Conservation (phyloP, 1,139 yeast species). For the Nakaseomyces sp. region DNA sequence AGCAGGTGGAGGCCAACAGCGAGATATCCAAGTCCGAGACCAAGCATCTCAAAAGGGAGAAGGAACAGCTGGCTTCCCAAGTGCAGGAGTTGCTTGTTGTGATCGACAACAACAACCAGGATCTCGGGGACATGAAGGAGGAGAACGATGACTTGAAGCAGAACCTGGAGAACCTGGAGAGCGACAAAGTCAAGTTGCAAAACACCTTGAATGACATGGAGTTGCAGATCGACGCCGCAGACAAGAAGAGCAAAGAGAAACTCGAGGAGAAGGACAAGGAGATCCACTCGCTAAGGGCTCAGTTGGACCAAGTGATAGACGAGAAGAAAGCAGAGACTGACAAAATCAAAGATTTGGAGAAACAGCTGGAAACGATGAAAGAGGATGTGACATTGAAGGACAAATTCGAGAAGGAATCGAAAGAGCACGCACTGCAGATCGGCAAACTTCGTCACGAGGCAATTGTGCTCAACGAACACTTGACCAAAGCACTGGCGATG, state of each 20-base stretch:
- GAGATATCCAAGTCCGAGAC: conserved; percentile 20
- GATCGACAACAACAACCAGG: conserved; percentile 25
- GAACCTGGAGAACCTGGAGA: conserved; percentile 14
- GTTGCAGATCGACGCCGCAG: conserved; percentile 15
- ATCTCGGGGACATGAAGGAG: conserved; percentile 19
- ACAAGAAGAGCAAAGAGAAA: conserved; percentile 11
- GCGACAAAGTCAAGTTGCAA: conserved; percentile 20
- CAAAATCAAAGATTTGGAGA: conserved; percentile 12
- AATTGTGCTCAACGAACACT: conserved; percentile 86
- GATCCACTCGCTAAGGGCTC: conserved; percentile 18
- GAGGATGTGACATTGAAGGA: conserved; percentile 19
- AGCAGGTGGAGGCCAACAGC: conserved; percentile 18
- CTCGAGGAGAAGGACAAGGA: conserved; percentile 16
- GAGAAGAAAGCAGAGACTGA: conserved; percentile 11
- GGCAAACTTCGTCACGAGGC: conserved; percentile 95
- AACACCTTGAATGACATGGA: conserved; percentile 23
- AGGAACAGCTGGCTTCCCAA: conserved; percentile 24
- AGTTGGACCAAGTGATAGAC: conserved; percentile 19
- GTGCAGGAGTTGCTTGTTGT: conserved; percentile 23
- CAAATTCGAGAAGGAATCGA: conserved; percentile 44
- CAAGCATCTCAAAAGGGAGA: conserved; percentile 15
- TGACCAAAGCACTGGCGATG: conserved; percentile 79
- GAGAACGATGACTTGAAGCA: conserved; percentile 24
- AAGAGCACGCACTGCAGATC: conserved; percentile 67
- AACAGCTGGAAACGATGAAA: conserved; percentile 17